phyloP scores from a whole-genome alignment of 768 basidiomycete species.

The Trametes coccinea region DNA sequence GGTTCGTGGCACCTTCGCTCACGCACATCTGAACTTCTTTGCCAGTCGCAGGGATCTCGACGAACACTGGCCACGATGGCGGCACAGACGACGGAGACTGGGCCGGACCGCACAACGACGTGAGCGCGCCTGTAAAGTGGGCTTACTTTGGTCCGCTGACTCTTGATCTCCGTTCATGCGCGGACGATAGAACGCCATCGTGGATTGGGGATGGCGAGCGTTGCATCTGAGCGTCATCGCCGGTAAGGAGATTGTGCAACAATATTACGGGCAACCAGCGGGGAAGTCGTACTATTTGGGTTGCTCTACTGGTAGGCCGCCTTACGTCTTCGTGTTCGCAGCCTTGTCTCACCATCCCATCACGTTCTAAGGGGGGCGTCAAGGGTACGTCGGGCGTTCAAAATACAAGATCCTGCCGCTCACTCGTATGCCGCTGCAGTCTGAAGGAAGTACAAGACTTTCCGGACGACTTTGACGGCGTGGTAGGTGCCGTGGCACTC shows the following conservation, averaged over 20 bases:
- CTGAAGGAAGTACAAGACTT: conserved; percentile 30
- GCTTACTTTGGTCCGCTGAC: not conserved
- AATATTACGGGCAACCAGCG: conserved; percentile 27
- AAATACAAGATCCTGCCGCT: not conserved
- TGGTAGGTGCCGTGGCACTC: conserved; percentile 22
- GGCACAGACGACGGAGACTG: conserved; percentile 18
- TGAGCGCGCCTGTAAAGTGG: conserved; percentile 6
- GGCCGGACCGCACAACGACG: conserved; percentile 29
- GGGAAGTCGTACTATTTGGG: conserved; percentile 34
- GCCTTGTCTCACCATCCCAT: not conserved
- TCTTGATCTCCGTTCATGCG: not conserved
- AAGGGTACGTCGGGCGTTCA: conserved; percentile 24
- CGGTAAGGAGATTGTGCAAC: conserved; percentile 30
- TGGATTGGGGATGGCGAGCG: conserved; percentile 33
- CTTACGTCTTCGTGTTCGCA: not conserved
- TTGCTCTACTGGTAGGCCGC: conserved; percentile 30
- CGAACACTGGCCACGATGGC: conserved; percentile 27
- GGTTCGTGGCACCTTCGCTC: not conserved
- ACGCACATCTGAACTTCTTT: not conserved
- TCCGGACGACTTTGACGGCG: conserved; percentile 37
- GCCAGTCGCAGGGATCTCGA: conserved; percentile 30
- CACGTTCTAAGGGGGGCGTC: conserved; percentile 28
- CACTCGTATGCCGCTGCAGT: conserved; percentile 6
- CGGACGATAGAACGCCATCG: conserved; percentile 28
- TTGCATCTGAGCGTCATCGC: conserved; percentile 31